phyloP scores from a whole-genome alignment of 768 basidiomycete genomes.

The Piloderma croceum region DNA sequence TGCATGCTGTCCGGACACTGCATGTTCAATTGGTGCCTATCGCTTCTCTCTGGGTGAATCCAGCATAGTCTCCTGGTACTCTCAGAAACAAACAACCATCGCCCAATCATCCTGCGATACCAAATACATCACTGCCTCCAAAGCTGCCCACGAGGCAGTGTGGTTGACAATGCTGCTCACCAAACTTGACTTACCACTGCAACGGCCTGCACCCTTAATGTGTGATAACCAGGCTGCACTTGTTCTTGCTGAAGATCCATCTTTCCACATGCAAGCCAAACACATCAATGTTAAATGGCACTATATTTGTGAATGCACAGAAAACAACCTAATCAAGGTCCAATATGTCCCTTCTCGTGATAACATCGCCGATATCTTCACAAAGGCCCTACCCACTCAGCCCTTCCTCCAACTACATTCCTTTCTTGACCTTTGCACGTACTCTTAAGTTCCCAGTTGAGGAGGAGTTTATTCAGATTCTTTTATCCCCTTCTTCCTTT shows the following conservation, averaged over 20 bases:
- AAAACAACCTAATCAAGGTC: conserved; percentile 4
- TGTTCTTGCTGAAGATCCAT: conserved; percentile 14
- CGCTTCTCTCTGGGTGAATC: conserved; percentile 24
- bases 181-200: conserved; percentile 7
- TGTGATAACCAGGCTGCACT: conserved; percentile 30
- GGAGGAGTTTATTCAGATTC: too few relatives aligned
- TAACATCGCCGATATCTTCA: too few relatives aligned
- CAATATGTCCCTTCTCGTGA: conserved; percentile 12
- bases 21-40: too few relatives aligned
- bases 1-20: too few relatives aligned
- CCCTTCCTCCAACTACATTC: too few relatives aligned
- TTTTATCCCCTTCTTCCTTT: too few relatives aligned
- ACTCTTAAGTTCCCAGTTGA: too few relatives aligned
- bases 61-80: conserved; percentile 35
- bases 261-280: conserved; percentile 22
- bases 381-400: too few relatives aligned
- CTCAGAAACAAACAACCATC: conserved; percentile 33
- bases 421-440: too few relatives aligned
- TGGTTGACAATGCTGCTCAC: too few relatives aligned
- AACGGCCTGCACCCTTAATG: conserved; percentile 10
- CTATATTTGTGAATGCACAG: conserved; percentile 22
- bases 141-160: conserved; percentile 30
- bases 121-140: conserved; percentile 35
- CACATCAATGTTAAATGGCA: conserved; percentile 31
- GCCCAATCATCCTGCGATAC: conserved; percentile 37